Conservation (phyloP, 148 eudicot genomes). For the Persicaria maculosa region DNA sequence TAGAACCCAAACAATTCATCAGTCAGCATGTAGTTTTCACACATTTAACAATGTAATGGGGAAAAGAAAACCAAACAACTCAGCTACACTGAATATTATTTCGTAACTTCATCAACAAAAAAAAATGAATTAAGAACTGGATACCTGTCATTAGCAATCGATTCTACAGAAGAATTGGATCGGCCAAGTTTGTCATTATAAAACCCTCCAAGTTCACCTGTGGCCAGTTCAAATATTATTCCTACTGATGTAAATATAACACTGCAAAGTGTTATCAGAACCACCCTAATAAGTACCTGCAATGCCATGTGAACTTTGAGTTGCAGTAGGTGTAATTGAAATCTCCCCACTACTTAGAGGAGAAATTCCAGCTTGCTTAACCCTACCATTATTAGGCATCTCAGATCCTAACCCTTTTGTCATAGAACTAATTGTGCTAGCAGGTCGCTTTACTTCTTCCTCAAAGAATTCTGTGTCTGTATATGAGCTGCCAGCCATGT, state of each 20-base stretch:
- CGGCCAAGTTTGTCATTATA: slow-evolving; percentile 36
- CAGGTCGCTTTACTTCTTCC: slow-evolving; percentile 28
- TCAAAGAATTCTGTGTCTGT: slow-evolving; percentile 30
- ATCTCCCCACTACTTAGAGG: slow-evolving; percentile 33
- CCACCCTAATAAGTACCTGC: slow-evolving; percentile 39
- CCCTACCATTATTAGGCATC: slow-evolving; percentile 25
- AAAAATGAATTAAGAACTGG: neutral
- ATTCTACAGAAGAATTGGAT: slow-evolving; percentile 36
- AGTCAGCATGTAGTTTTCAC: neutral
- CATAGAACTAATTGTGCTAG: slow-evolving; percentile 25
- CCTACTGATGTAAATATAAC: neutral
- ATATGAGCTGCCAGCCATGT: slow-evolving; percentile 22
- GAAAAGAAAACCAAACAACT: neutral
- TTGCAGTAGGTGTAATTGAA: slow-evolving; percentile 30
- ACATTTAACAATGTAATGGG: neutral
- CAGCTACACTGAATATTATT: neutral
- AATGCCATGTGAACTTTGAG: slow-evolving; percentile 41
- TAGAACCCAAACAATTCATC: too few relatives aligned
- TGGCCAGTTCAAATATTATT: slow-evolving; percentile 19
- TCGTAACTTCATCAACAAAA: neutral
- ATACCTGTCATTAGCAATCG: slow-evolving; percentile 49
- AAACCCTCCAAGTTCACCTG: slow-evolving; percentile 49
- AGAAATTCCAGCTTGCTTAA: slow-evolving; percentile 34
- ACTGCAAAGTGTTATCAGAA: slow-evolving; percentile 8
- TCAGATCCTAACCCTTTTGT: slow-evolving; percentile 37